Evolutionary conservation across 495 filamentous ascomycete genomes (phyloP).

Genomic region (Penicillium daleae): DNA sequence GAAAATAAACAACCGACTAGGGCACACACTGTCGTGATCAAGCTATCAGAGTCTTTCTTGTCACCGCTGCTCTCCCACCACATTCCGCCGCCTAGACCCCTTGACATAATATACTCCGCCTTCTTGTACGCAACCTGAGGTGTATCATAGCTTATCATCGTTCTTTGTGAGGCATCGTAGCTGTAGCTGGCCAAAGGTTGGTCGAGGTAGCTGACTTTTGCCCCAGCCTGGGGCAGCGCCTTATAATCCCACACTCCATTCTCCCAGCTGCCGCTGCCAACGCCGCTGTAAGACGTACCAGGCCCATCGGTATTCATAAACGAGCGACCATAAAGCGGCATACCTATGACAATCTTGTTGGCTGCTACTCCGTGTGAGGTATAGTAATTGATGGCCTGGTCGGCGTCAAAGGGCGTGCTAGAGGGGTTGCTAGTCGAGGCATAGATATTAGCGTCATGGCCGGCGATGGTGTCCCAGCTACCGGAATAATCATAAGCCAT

Average conservation of each 20-base stretch:
- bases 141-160: slow-evolving; percentile 71
- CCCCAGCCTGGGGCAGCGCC: slow-evolving; percentile 51
- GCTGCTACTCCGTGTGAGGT: slow-evolving; percentile 59
- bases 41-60: too few relatives aligned
- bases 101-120: too few relatives aligned
- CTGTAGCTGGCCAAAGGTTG: slow-evolving; percentile 63
- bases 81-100: too few relatives aligned
- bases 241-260: slow-evolving; percentile 80
- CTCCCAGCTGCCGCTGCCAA: slow-evolving; percentile 71
- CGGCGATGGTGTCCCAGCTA: slow-evolving; percentile 67
- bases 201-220: slow-evolving; percentile 16
- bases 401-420: slow-evolving; percentile 70
- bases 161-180: slow-evolving; percentile 58
- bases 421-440: slow-evolving; percentile 49
- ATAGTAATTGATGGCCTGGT: slow-evolving; percentile 67
- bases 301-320: slow-evolving; percentile 74
- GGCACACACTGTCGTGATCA: too few relatives aligned
- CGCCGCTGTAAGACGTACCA: slow-evolving; percentile 68
- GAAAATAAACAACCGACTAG: too few relatives aligned
- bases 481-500: slow-evolving; percentile 75
- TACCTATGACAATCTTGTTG: slow-evolving; percentile 75
- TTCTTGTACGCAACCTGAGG: slow-evolving; percentile 65
- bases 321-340: slow-evolving; percentile 83
- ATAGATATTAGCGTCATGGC: slow-evolving; percentile 82
- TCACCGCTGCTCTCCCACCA: too few relatives aligned